A percentile compares a stretch with the other conserved stretches of the same genome.
These are phyloP conservation scores for Trichothecium sympodiale DNA, from an alignment of 2,329 filamentous ascomycete species.

Conservation along the genomic window DNA sequence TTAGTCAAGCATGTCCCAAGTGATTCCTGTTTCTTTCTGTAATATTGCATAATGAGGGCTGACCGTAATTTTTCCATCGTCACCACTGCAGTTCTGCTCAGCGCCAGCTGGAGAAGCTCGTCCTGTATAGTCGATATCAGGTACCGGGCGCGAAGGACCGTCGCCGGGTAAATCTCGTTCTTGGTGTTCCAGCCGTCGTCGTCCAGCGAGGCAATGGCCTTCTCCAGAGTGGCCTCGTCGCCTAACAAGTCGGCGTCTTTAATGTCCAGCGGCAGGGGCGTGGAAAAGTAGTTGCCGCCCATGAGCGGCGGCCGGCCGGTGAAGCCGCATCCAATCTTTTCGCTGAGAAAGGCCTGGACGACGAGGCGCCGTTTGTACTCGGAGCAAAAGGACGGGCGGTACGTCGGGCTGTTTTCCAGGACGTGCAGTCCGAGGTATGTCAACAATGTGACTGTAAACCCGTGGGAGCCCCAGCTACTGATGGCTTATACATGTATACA, in stretches of 20 bases:
- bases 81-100: slow-evolving; percentile 4
- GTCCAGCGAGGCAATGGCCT: slow-evolving; percentile 10
- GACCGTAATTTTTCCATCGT: not conserved
- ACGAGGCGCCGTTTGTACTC: slow-evolving; percentile 16
- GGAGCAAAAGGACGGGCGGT: slow-evolving; percentile 20
- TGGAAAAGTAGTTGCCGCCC: slow-evolving; percentile 22
- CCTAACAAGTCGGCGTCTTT: slow-evolving; percentile 21
- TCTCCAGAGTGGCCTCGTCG: slow-evolving; percentile 12
- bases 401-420: slow-evolving; percentile 11
- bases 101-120: slow-evolving; percentile 16
- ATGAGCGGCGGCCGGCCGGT: slow-evolving; percentile 29
- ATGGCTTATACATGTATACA: slow-evolving; percentile 1
- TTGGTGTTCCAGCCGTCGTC: slow-evolving; percentile 25
- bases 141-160: slow-evolving; percentile 14
- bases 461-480: slow-evolving; percentile 26
- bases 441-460: slow-evolving; percentile 22
- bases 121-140: slow-evolving; percentile 14
- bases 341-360: no score
- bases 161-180: slow-evolving; percentile 17
- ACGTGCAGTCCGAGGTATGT: slow-evolving; percentile 25
- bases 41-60: no score
- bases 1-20: no score
- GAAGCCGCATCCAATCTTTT: slow-evolving; percentile 11
- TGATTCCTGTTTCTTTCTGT: no score
- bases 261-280: slow-evolving; percentile 27